These are phyloP conservation scores for Phyllosticta citribraziliensis DNA, from an alignment of 2,329 filamentous ascomycete genomes.

Conservation along the genomic window DNA sequence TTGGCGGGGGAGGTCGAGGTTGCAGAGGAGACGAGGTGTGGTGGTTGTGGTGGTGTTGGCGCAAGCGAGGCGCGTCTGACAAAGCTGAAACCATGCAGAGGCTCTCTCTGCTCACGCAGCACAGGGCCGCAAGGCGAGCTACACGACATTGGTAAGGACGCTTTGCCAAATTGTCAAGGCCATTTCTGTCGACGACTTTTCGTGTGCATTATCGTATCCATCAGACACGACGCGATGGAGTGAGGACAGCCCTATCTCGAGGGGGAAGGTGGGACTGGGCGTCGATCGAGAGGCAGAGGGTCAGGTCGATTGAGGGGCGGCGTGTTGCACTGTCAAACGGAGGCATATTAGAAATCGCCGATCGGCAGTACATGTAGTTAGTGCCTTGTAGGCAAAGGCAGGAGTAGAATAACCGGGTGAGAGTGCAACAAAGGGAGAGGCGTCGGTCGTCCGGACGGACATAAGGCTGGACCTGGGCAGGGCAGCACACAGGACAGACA, in stretches of 20 bases:
- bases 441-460: background rate
- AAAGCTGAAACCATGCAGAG: conserved; percentile 7
- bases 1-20: background rate
- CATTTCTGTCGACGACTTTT: background rate
- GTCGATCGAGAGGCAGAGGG: too few species aligned
- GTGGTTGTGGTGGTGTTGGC: conserved; percentile 3
- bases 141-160: too few species aligned
- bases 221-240: too few species aligned
- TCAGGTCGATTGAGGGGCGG: background rate
- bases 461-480: background rate
- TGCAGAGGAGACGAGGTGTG: conserved; percentile 1
- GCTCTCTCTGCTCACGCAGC: background rate
- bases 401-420: background rate
- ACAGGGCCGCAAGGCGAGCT: background rate
- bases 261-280: background rate
- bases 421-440: background rate
- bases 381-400: background rate
- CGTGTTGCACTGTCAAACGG: background rate
- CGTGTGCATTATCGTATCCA: too few species aligned
- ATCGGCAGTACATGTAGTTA: background rate
- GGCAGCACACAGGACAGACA: background rate
- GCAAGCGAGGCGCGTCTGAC: conserved; percentile 9
- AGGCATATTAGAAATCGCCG: background rate
- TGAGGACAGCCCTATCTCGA: background rate
- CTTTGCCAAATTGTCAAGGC: background rate